These are phyloP conservation scores for Asterophora lycoperdoides DNA, from an alignment of 768 basidiomycete genomes.

Conservation along the genomic window DNA sequence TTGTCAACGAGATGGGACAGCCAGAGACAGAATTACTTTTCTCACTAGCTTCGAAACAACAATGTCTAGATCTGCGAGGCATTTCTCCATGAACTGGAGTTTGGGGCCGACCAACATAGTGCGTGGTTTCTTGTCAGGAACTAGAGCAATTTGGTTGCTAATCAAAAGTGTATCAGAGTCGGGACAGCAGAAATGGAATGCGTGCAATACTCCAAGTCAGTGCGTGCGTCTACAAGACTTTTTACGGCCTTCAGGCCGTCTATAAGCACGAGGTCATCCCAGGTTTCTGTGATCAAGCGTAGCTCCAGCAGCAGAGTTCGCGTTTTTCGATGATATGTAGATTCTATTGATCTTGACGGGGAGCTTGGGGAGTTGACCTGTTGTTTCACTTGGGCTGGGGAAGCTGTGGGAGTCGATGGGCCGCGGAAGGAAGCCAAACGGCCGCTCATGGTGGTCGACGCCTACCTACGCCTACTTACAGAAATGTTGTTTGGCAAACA, in stretches of 20 bases:
- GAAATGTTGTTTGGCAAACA: constrained; percentile 20
- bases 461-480: no score
- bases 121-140: constrained; percentile 54
- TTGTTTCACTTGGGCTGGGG: constrained; percentile 49
- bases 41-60: constrained; percentile 66
- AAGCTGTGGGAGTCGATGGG: constrained; percentile 70
- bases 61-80: constrained; percentile 53
- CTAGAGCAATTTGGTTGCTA: constrained; percentile 56
- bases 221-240: constrained; percentile 70
- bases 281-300: constrained; percentile 56
- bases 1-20: background rate
- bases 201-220: constrained; percentile 73
- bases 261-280: constrained; percentile 78
- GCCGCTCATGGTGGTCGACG: constrained; percentile 13
- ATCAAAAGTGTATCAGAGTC: constrained; percentile 9
- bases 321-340: constrained; percentile 79
- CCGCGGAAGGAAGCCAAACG: constrained; percentile 77
- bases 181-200: background rate
- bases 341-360: constrained; percentile 54
- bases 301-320: constrained; percentile 66
- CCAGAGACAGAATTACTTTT: background rate
- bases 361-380: constrained; percentile 38
- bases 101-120: constrained; percentile 60
- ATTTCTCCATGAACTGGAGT: constrained; percentile 62
- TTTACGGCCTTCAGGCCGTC: constrained; percentile 78